These are phyloP conservation scores for Mediolabrus comicus DNA, from an alignment of 108 stramenopile species.

Conservation along the genomic window DNA sequence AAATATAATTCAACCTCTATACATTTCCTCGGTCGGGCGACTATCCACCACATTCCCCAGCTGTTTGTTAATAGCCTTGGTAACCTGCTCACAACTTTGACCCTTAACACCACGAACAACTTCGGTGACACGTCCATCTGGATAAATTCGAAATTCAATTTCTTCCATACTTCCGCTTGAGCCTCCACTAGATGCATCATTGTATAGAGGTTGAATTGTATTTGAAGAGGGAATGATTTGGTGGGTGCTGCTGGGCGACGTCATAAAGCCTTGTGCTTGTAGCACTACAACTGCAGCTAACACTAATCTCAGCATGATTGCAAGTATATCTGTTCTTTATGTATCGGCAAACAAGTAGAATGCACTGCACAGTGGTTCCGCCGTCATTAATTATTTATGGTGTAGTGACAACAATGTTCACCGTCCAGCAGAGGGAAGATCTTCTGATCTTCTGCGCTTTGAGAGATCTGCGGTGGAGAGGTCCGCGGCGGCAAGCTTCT, in stretches of 20 bases:
- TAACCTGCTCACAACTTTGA: constrained; percentile 65
- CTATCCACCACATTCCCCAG: constrained; percentile 69
- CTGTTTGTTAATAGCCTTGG: constrained; percentile 68
- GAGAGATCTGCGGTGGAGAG: too few species aligned
- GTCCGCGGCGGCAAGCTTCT: neutral
- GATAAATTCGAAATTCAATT: constrained; percentile 81
- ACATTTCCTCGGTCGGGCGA: constrained; percentile 84
- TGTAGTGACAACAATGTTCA: too few species aligned
- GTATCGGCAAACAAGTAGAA: too few species aligned
- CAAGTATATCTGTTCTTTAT: too few species aligned
- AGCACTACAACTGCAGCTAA: too few species aligned
- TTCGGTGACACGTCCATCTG: constrained; percentile 86
- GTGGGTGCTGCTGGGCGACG: too few species aligned
- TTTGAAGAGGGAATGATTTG: neutral
- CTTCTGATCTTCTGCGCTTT: too few species aligned
- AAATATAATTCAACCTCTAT: constrained; percentile 64
- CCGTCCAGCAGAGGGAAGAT: too few species aligned
- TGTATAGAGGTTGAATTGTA: neutral
- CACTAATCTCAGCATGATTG: too few species aligned
- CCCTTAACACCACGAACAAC: constrained; percentile 83
- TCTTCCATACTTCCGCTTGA: constrained; percentile 57
- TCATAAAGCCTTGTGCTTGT: too few species aligned
- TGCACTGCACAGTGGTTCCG: too few species aligned
- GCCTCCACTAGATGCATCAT: constrained; percentile 19
- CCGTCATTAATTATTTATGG: too few species aligned